Percentiles rank a stretch among this genome's conserved stretches.
Evolutionary conservation across 495 filamentous ascomycete species (phyloP).

Genomic region (Podospora fimiseda): DNA sequence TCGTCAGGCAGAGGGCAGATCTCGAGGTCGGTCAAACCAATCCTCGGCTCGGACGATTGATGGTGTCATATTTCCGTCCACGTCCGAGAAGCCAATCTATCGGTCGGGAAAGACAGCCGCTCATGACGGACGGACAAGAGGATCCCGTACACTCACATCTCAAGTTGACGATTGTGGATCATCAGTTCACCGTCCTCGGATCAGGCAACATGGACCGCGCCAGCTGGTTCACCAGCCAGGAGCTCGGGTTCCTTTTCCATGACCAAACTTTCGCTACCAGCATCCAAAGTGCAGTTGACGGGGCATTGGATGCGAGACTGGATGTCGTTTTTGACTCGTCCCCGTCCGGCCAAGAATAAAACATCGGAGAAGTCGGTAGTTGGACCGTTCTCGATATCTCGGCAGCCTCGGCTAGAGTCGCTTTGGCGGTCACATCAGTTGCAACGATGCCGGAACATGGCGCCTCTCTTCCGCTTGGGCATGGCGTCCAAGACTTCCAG

Average conservation of each 20-base stretch:
- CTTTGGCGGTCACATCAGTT: constrained; percentile 10
- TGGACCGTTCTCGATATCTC: constrained; percentile 8
- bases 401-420: constrained; percentile 11
- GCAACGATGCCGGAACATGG: constrained; percentile 25
- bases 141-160: constrained; percentile 65
- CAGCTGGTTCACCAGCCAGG: constrained; percentile 71
- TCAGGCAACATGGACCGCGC: constrained; percentile 73
- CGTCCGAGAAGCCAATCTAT: not conserved
- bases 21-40: constrained; percentile 26
- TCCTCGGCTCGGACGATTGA: constrained; percentile 32
- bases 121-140: constrained; percentile 14
- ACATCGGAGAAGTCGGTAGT: no score
- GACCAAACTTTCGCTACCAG: constrained; percentile 35
- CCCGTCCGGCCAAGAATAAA: not conserved
- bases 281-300: constrained; percentile 37
- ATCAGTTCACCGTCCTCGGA: constrained; percentile 53
- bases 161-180: constrained; percentile 61
- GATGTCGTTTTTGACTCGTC: constrained; percentile 30
- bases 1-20: not conserved
- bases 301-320: constrained; percentile 39
- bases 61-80: constrained; percentile 45
- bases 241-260: constrained; percentile 63
- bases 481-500: constrained; percentile 1
- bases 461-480: constrained; percentile 22
- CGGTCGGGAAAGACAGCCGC: not conserved